Conservation (phyloP, 2,329 filamentous ascomycete genomes). For the Aspergillus phoenicis region DNA sequence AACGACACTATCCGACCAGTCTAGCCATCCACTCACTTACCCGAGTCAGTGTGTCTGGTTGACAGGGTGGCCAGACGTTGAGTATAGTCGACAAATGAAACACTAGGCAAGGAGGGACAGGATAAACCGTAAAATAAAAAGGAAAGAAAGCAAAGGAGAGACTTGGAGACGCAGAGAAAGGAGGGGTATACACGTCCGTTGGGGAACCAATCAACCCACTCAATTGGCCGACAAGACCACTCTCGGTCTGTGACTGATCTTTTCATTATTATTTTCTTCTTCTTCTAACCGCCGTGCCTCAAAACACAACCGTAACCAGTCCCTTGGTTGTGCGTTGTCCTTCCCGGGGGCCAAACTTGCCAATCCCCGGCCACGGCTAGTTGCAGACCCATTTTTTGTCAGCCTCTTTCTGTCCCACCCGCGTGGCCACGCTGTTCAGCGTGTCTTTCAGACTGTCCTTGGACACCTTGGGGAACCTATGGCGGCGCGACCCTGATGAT, state of each 20-base stretch:
- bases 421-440: slow-evolving; percentile 65
- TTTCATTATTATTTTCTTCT: neutral
- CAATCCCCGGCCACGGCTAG: slow-evolving; percentile 20
- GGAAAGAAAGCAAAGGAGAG: neutral
- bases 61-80: too few relatives aligned
- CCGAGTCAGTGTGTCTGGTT: too few relatives aligned
- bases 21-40: too few relatives aligned
- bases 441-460: slow-evolving; percentile 73
- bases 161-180: neutral
- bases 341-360: neutral
- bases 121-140: neutral
- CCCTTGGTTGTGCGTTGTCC: slow-evolving; percentile 8
- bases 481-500: slow-evolving; percentile 11
- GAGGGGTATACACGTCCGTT: neutral
- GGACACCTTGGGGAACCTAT: slow-evolving; percentile 67
- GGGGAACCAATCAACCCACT: slow-evolving; percentile 5
- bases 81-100: too few relatives aligned
- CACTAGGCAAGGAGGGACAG: neutral
- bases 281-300: neutral
- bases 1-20: too few relatives aligned
- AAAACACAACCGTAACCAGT: neutral
- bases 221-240: slow-evolving; percentile 1
- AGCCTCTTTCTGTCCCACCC: slow-evolving; percentile 62
- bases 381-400: slow-evolving; percentile 67
- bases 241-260: neutral